These are phyloP conservation scores for Secale cereale DNA, from an alignment of 176 grass and related monocot genomes.

Conservation along the genomic window DNA sequence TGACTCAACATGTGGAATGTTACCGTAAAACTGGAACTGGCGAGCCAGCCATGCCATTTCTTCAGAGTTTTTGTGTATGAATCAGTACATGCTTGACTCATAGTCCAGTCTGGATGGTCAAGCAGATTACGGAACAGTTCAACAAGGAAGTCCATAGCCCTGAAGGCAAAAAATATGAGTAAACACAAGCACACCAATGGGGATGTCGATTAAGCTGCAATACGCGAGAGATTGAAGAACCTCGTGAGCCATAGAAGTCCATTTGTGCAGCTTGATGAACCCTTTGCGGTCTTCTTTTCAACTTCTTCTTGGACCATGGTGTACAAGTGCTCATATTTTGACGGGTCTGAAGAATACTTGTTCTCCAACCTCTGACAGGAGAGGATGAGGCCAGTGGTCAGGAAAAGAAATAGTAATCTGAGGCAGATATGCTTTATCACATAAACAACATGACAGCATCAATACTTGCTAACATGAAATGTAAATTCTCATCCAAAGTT, in stretches of 20 bases:
- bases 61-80: conserved; percentile 94
- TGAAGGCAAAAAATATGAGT: conserved; percentile 26
- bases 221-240: conserved; percentile 26
- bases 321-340: conserved; percentile 80
- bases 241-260: conserved; percentile 98
- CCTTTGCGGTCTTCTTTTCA: conserved; percentile 83
- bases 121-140: conserved; percentile 86
- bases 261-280: conserved; percentile 92
- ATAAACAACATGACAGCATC: background rate
- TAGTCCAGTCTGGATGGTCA: conserved; percentile 79
- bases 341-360: conserved; percentile 69
- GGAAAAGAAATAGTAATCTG: background rate
- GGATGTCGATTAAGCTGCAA: background rate
- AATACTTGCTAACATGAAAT: background rate
- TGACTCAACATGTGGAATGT: background rate
- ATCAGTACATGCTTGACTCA: conserved; percentile 87
- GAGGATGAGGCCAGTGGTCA: background rate
- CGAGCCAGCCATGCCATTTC: conserved; percentile 97
- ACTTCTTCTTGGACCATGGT: conserved; percentile 89
- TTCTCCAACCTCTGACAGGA: conserved; percentile 76
- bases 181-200: background rate
- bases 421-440: background rate
- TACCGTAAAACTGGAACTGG: conserved; percentile 92
- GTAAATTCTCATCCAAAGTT: background rate
- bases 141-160: conserved; percentile 97